Evolutionary conservation across 805 yeast species (phyloP), one percentile per base, ranked within the genome.

Genomic region (Ogataea degrootiae): DNA sequence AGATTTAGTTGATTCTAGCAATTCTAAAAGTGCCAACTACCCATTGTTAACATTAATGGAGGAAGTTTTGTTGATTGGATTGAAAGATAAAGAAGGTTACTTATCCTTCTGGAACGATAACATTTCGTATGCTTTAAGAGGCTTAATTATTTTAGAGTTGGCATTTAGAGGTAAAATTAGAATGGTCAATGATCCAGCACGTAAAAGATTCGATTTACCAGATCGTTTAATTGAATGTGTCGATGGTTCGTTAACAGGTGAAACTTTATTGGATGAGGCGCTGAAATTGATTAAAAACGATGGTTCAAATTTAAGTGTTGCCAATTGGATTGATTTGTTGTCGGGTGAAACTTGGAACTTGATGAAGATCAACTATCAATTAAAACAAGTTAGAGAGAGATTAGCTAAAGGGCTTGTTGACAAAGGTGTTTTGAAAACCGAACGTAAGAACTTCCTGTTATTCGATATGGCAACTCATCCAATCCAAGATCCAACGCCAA

Each of bases 391-490:
- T 5, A 82, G 99, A 63, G 99, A 94, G 69, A 78, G 99, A 58
- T 75, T 94, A 54, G 96, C 97, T 46, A 94, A 94, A 69, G 99
- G 99, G 0, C 75, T 94, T 45, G 99, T 95, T 36, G 99, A 94
- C 67, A 94, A 94, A 70, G 98, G 99, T 21, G 84, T 94, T 41
- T 76, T 95, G 61, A 83, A 97, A 71, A 94, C 99, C 7, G 99
- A 94, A 68, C 82, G 96, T 67, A 89, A 91, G 65, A 94, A 89
- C 70, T 94, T 94, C 65, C 81, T 94, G 60, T 72, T 94, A 45
- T 94, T 94, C 59, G 99, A 94, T 67, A 94, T 94, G 97, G 96
- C 99, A 31, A 94, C 99, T 8, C 99, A 95, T 68, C 99, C 99
- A 7, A 80, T 94, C 14, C 85, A 91, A 33, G 99, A 94, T 67